Percentiles rank a stretch among this genome's conserved stretches.
phyloP scores from a whole-genome alignment of 345 rosid species.

The Linum trigynum region DNA sequence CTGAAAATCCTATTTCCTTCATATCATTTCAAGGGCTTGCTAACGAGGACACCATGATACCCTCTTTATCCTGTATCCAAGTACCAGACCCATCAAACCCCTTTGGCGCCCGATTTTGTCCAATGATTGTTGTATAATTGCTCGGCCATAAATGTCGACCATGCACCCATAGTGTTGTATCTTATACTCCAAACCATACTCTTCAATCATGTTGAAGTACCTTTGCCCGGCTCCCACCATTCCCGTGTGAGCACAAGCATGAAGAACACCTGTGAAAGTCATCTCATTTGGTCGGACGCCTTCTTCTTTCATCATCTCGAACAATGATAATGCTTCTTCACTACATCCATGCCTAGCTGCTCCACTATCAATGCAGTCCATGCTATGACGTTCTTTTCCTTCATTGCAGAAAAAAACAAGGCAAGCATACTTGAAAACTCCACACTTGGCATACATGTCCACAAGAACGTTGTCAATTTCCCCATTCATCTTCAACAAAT shows the following conservation, averaged over 20 bases:
- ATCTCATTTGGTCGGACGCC: slow-evolving; percentile 29
- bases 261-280: slow-evolving; percentile 39
- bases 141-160: slow-evolving; percentile 33
- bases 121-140: too few species aligned
- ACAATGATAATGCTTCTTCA: slow-evolving; percentile 25
- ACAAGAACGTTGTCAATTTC: slow-evolving; percentile 27
- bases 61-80: too few species aligned
- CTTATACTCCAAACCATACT: slow-evolving; percentile 24
- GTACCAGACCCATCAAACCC: too few species aligned
- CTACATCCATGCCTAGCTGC: slow-evolving; percentile 28
- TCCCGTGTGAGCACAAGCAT: slow-evolving; percentile 27
- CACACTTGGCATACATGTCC: slow-evolving; percentile 34
- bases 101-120: too few species aligned
- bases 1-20: too few species aligned
- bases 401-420: slow-evolving; percentile 26
- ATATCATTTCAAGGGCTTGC: too few species aligned
- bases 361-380: slow-evolving; percentile 42
- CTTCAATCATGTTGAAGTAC: slow-evolving; percentile 30
- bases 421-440: slow-evolving; percentile 19
- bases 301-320: slow-evolving; percentile 27
- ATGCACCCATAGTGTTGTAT: slow-evolving; percentile 39
- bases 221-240: slow-evolving; percentile 27
- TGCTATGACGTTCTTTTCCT: slow-evolving; percentile 26
- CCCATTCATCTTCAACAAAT: slow-evolving; percentile 22
- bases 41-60: too few species aligned